Evolutionary conservation across 2,329 filamentous ascomycete genomes (phyloP), one percentile per base, ranked within the genome.

Genomic region (Pezicula rhizophila): DNA sequence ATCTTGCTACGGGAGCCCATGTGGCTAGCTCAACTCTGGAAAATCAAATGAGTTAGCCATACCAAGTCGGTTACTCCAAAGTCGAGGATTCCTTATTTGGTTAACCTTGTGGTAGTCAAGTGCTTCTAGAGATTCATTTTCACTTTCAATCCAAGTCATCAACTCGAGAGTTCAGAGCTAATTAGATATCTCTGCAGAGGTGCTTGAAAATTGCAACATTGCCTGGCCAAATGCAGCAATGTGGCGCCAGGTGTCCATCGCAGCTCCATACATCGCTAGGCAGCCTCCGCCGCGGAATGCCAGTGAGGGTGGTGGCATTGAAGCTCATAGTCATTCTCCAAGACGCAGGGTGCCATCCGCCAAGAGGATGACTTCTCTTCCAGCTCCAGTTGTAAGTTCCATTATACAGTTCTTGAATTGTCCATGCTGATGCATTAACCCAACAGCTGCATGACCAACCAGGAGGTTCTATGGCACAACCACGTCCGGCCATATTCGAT

Each of bases 171-270:
- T 11, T 31, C 28, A 31, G 28, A 31, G 28, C 34, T 52, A 15
- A 45, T 40, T 31, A 2, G 4, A 2, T 44, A 49, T 43, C 4
- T 51, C 26, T 28, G 23, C 39, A 89, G 89, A 86, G 38, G 72
- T 91, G 20, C 75, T 95, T 26, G 86, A 93, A 65, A 74, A 71
- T 52, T 82, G 81, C 2, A 78, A 77, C 3, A 89, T 95, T 60
- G 87, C 88, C 2, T 95, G 88, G 87, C 89, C 89, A 7, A 90
- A 87, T 62, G 69, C 78, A 17, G 67, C 71, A 14, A 87, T 89
- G 83, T 88, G 82, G 83, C 73, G 73, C 17, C 74, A 73, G 34
- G 65, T 69, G 15, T 66, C 70, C 12, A 66, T 70, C 51, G 65
- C 68, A 25, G 54, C 60, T 38, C 55, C 67, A 31, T 60, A 60